Evolutionary conservation across 2,329 filamentous ascomycete species (phyloP).

Genomic region (Pyrenochaeta sp.): DNA sequence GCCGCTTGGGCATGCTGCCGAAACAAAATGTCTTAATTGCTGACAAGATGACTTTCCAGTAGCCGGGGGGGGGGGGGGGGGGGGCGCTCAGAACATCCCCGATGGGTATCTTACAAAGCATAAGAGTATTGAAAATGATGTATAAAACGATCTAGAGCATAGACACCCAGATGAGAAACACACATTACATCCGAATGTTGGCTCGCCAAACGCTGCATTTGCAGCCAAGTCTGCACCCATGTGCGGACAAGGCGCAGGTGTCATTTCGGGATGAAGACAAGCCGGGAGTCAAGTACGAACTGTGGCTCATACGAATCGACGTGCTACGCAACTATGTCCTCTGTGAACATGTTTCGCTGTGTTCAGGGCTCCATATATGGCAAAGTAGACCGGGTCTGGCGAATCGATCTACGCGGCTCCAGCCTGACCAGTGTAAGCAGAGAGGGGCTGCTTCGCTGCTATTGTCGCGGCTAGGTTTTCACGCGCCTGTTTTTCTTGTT

Average conservation of each 20-base stretch:
- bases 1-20: too few relatives aligned
- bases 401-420: conserved; percentile 15
- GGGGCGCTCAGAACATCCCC: conserved; percentile 8
- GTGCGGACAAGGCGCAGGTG: neutral
- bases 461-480: conserved; percentile 60
- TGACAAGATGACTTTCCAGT: too few relatives aligned
- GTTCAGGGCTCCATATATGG: neutral
- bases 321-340: neutral
- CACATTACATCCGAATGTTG: neutral
- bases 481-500: conserved; percentile 80
- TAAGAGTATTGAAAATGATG: conserved; percentile 3
- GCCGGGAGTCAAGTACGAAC: neutral
- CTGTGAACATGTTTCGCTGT: too few relatives aligned
- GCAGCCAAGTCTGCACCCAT: neutral
- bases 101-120: conserved; percentile 28
- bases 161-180: neutral
- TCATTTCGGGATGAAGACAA: neutral
- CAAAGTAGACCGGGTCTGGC: neutral
- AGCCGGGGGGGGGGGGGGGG: too few relatives aligned
- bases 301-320: neutral
- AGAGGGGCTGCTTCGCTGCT: conserved; percentile 32
- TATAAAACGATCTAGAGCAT: neutral
- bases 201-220: neutral
- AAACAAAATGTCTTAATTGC: neutral
- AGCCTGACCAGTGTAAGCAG: conserved; percentile 18